Evolutionary conservation across 192 early-diverging fungal genomes (phyloP).

Genomic region (Chytriomyces sp.): DNA sequence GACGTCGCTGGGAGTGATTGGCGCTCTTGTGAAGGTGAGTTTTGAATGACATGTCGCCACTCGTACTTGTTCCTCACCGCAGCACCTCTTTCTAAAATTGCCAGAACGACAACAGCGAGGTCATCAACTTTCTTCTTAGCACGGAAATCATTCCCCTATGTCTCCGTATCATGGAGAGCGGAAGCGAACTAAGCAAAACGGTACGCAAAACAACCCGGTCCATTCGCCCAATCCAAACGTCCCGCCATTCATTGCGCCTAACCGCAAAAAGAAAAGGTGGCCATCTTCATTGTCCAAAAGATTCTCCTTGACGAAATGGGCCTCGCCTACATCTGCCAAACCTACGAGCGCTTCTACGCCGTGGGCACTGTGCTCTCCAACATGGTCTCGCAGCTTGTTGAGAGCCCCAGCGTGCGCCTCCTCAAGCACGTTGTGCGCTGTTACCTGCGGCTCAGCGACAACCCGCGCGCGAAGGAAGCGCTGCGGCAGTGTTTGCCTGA

Average conservation of each 20-base stretch:
- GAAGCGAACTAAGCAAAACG: conserved; percentile 94
- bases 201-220: conserved; percentile 35
- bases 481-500: conserved; percentile 89
- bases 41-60: not conserved
- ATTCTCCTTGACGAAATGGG: conserved; percentile 94
- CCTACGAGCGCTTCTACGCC: conserved; percentile 90
- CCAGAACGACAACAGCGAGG: conserved; percentile 92
- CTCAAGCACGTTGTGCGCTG: conserved; percentile 95
- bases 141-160: conserved; percentile 98
- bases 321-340: conserved; percentile 85
- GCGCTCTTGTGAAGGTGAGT: conserved; percentile 89
- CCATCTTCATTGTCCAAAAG: conserved; percentile 99
- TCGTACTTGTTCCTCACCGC: not conserved
- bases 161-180: conserved; percentile 98
- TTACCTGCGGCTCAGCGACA: conserved; percentile 89
- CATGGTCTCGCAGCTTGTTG: conserved; percentile 90
- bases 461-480: conserved; percentile 87
- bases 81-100: not conserved
- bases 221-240: not conserved
- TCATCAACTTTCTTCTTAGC: conserved; percentile 90
- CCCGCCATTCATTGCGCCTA: not conserved
- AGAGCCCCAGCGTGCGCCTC: conserved; percentile 78
- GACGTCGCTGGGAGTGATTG: conserved; percentile 94
- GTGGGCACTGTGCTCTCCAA: conserved; percentile 92
- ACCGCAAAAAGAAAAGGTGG: conserved; percentile 55